Conservation (phyloP, 169 alveolate genomes). For the Cryptosporidium andersoni region DNA sequence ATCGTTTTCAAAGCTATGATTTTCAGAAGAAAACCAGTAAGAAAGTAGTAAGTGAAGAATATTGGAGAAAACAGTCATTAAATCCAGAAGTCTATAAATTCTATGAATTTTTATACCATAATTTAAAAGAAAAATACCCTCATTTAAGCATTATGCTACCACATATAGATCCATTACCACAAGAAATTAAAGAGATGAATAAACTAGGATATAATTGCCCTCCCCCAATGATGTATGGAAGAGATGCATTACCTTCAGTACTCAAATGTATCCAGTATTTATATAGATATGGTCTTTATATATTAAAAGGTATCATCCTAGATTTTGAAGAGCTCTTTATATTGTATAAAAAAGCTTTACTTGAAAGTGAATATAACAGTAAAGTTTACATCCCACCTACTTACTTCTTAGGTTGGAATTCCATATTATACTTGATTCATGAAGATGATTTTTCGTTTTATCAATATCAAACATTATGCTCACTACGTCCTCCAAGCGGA, state of each 20-base stretch:
- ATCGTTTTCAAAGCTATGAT: background rate
- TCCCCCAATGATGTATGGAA: conserved; percentile 21
- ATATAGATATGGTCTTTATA: conserved; percentile 63
- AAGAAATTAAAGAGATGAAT: conserved; percentile 22
- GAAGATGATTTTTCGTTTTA: conserved; percentile 29
- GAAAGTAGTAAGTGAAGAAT: background rate
- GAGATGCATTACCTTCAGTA: conserved; percentile 35
- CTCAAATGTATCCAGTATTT: conserved; percentile 31
- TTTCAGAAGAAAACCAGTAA: background rate
- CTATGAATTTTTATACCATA: conserved; percentile 6
- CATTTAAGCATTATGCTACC: conserved; percentile 41
- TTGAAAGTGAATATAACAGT: conserved; percentile 18
- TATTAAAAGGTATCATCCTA: conserved; percentile 42
- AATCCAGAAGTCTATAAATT: background rate
- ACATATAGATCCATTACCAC: conserved; percentile 40
- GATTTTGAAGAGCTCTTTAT: conserved; percentile 19
- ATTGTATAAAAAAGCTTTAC: conserved; percentile 18
- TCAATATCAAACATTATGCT: conserved; percentile 57
- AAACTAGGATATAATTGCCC: conserved; percentile 63
- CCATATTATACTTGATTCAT: conserved; percentile 1
- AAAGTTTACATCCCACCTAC: conserved; percentile 16
- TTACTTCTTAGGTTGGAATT: background rate
- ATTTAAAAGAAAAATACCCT: conserved; percentile 22
- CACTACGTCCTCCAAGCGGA: conserved; percentile 7
- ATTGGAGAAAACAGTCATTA: background rate